A percentile compares a stretch with the other conserved stretches of the same genome.
Conservation (phyloP, 176 grass and related monocot genomes). For the Zea luxurians region DNA sequence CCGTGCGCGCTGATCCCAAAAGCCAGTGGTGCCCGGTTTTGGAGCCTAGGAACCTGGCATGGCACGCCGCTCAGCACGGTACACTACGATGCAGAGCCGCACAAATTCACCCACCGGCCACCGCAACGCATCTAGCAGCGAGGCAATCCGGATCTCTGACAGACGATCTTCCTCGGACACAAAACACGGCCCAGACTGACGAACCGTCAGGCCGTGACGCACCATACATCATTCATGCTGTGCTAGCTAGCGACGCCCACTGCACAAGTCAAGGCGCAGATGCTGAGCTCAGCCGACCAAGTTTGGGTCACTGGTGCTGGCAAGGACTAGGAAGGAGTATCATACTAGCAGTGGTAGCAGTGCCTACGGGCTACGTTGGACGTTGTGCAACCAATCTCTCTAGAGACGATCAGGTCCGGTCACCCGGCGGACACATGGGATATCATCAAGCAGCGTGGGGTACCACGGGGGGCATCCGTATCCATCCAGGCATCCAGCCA, state of each 20-base stretch:
- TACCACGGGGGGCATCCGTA: neutral
- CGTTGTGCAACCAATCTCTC: conserved; percentile 16
- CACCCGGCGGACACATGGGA: neutral
- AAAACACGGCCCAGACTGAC: neutral
- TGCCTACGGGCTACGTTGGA: conserved; percentile 27
- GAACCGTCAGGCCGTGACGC: neutral
- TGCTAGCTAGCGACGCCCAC: neutral
- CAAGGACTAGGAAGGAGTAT: neutral
- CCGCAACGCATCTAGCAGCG: neutral
- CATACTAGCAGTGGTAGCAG: neutral
- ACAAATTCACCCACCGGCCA: neutral
- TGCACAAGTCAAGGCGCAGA: conserved; percentile 37
- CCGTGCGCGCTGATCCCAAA: neutral
- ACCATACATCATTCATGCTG: neutral
- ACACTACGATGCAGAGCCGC: neutral
- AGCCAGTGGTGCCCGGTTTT: too few relatives aligned
- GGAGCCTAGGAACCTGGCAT: too few relatives aligned
- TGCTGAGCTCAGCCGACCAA: neutral
- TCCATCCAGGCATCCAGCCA: neutral
- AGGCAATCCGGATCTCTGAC: neutral
- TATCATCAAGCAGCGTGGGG: neutral
- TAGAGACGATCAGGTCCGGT: neutral
- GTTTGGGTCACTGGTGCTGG: neutral
- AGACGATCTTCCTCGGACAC: conserved; percentile 2
- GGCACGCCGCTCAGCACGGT: too few relatives aligned